Evolutionary conservation across 2,329 filamentous ascomycete genomes (phyloP), one percentile per base, ranked within the genome.

Genomic region (Alternaria incomplexa): DNA sequence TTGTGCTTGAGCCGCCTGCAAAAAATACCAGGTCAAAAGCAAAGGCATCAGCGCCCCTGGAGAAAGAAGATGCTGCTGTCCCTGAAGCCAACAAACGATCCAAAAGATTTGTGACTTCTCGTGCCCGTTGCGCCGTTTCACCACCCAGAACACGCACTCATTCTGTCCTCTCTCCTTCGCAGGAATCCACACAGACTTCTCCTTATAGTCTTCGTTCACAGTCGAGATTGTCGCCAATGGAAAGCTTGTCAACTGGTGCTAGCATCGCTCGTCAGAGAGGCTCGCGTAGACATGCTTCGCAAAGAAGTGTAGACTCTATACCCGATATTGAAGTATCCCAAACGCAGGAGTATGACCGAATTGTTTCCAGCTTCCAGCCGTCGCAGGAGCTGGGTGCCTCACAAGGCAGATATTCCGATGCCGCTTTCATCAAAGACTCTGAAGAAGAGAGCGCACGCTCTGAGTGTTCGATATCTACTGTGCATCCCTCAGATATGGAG

Each of bases 11-110:
- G 5, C 62, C 73, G 13, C 74, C 77, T 25, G 74, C 73, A 12
- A 72, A 68, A 17, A 79, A 75, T 56, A 78, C 76, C 5, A 66
- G 76, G 30, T 78, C 77, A 3, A 78, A 76, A 32, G 69, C 72
- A 0, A 78, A 76, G 53, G 44, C 62, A 1, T 73, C 73, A 23
- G 58, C 57, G 11, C 73, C 74, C 13, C 70, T 72, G 7, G 51
- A 43, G 13, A 70, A 67, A 15, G 68, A 71, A 3, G 67, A 72
- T 6, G 58, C 53, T 6, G 61, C 62, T 15, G 22, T 53, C 23
- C 53, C 58, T 2, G 64, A 64, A 46, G 55, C 58, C 17, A 69
- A 59, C 12, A 67, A 61, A 22, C 67, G 64, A 30, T 64, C 70
- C 5, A 70, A 64, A 46, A 57, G 57, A 15, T 70, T 71, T 3